Evolutionary conservation across 805 yeast species (phyloP), one percentile per base, ranked within the genome.

Genomic region (Cyberlindnera misumaiensis): DNA sequence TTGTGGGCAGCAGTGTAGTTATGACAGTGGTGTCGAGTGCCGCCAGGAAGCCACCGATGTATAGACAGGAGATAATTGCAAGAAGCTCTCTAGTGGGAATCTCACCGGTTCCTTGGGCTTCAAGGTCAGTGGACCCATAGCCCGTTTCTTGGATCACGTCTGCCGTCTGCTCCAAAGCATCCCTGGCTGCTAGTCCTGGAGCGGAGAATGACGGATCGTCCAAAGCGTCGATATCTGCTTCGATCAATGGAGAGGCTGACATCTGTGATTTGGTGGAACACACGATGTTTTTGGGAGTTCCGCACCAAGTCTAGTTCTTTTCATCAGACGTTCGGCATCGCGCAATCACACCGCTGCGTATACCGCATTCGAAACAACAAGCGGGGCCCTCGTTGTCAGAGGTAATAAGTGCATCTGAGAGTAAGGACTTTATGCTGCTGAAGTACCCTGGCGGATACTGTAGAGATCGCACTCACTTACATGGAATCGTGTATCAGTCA

Each of bases 21-120:
- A 79, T 78, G 17, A 80, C 73, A 0, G 87, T 80, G 12, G 74
- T 64, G 53, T 80, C 86, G 43, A 79, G 56, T 1, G 85, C 80
- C 2, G 82, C 72, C 32, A 80, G 60, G 47, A 72, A 78, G 0
- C 73, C 60, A n/a, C 68, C 62, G 11, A 64, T 48, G 37, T 63
- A 67, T 13, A 67, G 37, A n/a, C 67, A 59, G 2, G 59, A 49
- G 18, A 68, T 50, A 18, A 67, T 60, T 11, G 62, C 32, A 4
- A 26, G 10, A 11, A 34, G 11, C 26, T 34, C 25, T 4, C 12
- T 14, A 11, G 30, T 16, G 13, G 28, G 26, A 2, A 5, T 40
- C 3, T 41, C 16, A 5, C 33, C 29, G 1, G 9, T 8, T 3
- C 12, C 32, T 24, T 42, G 44, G 11, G 45, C 34, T 27, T 42